Percentiles rank a stretch among this genome's conserved stretches.
Conservation (phyloP, 441 rosid genomes). For the Pelargonium australe region DNA sequence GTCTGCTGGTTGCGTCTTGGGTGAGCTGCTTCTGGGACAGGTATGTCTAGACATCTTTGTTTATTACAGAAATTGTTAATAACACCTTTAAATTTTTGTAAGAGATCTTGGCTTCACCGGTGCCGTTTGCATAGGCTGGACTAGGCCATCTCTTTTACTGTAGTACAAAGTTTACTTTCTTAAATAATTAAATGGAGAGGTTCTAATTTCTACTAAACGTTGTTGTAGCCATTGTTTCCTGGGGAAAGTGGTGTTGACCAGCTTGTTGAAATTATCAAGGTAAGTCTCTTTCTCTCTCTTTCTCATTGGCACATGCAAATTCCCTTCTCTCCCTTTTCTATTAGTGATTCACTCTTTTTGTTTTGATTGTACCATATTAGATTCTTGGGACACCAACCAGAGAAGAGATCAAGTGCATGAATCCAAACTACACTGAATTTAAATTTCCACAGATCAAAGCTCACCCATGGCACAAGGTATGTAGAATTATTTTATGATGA, state of each 20-base stretch:
- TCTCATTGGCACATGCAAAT: background rate
- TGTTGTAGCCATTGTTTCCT: constrained; percentile 75
- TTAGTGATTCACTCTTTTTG: background rate
- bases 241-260: constrained; percentile 99
- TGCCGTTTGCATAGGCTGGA: background rate
- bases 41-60: constrained; percentile 24
- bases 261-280: constrained; percentile 97
- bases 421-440: constrained; percentile 85
- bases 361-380: constrained; percentile 26
- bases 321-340: background rate
- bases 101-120: background rate
- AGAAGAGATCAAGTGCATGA: constrained; percentile 98
- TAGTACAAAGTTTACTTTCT: background rate
- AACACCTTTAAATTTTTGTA: background rate
- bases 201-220: background rate
- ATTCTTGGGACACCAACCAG: constrained; percentile 95
- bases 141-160: background rate
- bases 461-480: constrained; percentile 98
- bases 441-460: constrained; percentile 95
- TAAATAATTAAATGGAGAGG: background rate
- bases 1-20: constrained; percentile 99
- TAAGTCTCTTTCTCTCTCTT: constrained; percentile 19
- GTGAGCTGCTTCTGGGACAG: constrained; percentile 97
- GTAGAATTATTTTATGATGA: constrained; percentile 3
- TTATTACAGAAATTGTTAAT: background rate